These are phyloP conservation scores for Acer saccharum DNA, from an alignment of 345 rosid species.

Conservation along the genomic window DNA sequence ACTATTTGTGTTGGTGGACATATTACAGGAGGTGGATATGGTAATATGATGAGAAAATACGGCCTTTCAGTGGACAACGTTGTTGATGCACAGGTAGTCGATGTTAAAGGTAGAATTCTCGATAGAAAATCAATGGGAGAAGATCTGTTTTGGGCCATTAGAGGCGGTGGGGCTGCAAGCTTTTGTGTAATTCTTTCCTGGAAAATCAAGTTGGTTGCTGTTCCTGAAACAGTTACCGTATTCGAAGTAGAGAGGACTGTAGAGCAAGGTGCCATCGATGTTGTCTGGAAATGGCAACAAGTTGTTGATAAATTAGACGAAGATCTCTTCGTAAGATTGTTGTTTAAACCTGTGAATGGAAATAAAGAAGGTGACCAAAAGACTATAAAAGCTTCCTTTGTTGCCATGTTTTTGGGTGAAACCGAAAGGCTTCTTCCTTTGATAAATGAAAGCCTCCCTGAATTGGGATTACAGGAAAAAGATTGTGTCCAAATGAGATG, in stretches of 20 bases:
- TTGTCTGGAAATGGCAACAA: constrained; percentile 47
- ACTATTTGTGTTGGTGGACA: too few relatives aligned
- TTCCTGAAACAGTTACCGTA: constrained; percentile 48
- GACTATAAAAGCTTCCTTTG: constrained; percentile 26
- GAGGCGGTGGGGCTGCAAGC: constrained; percentile 61
- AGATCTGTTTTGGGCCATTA: constrained; percentile 59
- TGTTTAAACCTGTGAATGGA: constrained; percentile 25
- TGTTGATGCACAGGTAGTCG: too few relatives aligned
- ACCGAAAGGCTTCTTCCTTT: constrained; percentile 21
- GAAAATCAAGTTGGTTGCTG: constrained; percentile 48
- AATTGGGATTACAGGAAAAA: constrained; percentile 32
- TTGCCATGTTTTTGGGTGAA: constrained; percentile 43
- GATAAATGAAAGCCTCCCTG: constrained; percentile 32
- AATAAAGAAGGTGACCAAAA: constrained; percentile 18
- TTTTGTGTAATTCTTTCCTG: constrained; percentile 49
- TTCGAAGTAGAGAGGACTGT: constrained; percentile 36
- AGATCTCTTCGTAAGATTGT: constrained; percentile 42
- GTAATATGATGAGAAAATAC: too few relatives aligned
- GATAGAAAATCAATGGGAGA: too few relatives aligned
- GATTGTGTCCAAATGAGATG: constrained; percentile 53
- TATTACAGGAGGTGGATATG: too few relatives aligned
- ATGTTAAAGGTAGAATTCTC: too few relatives aligned
- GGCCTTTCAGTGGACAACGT: too few relatives aligned
- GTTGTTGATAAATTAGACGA: constrained; percentile 41
- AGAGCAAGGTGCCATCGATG: constrained; percentile 36